phyloP scores from a whole-genome alignment of 2,329 filamentous ascomycete species.

The Nemania bipapillata region DNA sequence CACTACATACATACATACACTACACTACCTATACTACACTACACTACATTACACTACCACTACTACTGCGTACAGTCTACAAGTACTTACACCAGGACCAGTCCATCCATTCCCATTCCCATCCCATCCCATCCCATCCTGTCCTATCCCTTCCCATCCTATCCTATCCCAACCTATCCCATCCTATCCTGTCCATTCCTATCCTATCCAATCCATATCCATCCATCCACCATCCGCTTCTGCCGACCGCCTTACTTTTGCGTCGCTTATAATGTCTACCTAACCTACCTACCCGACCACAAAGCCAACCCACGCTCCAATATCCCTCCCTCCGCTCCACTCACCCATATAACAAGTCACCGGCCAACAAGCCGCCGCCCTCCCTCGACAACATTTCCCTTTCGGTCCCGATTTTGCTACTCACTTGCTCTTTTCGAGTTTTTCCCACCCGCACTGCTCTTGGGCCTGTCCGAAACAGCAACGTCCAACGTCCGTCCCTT shows the following conservation, averaged over 20 bases:
- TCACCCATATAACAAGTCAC: slow-evolving; percentile 23
- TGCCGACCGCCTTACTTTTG: background rate
- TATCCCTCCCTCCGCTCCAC: slow-evolving; percentile 24
- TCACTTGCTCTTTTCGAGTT: background rate
- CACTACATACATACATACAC: too few species aligned
- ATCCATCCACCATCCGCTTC: background rate
- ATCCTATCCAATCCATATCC: background rate
- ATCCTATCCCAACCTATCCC: background rate
- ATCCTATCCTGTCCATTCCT: background rate
- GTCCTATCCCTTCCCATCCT: slow-evolving; percentile 12
- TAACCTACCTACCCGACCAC: too few species aligned
- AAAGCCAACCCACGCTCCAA: slow-evolving; percentile 19
- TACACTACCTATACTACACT: background rate
- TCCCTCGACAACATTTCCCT: background rate
- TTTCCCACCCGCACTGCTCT: background rate
- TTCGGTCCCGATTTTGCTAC: background rate
- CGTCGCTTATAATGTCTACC: slow-evolving; percentile 4
- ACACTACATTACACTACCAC: too few species aligned
- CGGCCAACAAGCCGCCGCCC: background rate
- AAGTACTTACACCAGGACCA: background rate
- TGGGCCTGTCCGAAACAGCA: background rate
- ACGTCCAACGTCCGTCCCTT: too few species aligned
- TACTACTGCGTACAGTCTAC: too few species aligned
- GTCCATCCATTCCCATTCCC: slow-evolving; percentile 18
- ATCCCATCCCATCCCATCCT: slow-evolving; percentile 26